These are phyloP conservation scores for Colletotrichum zoysiae DNA, from an alignment of 2,329 filamentous ascomycete species.

Conservation along the genomic window DNA sequence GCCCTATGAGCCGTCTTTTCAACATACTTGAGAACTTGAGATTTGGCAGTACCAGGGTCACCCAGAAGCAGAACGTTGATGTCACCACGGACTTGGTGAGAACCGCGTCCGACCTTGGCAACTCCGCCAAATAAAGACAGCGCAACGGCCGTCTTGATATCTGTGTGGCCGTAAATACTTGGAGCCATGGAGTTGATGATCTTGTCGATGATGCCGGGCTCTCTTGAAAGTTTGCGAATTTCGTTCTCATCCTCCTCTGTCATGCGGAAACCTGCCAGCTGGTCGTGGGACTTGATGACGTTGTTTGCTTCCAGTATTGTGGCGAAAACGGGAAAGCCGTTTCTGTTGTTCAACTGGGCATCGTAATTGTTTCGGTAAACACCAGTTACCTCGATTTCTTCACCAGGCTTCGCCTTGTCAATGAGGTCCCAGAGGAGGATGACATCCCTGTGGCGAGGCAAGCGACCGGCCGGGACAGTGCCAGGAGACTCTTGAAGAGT, in stretches of 20 bases:
- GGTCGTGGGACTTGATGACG: slow-evolving; percentile 95
- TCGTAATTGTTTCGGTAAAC: slow-evolving; percentile 99
- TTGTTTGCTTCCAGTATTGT: slow-evolving; percentile 98
- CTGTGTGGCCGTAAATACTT: slow-evolving; percentile 95
- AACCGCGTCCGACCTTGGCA: slow-evolving; percentile 88
- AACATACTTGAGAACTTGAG: slow-evolving; percentile 95
- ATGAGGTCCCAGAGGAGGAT: slow-evolving; percentile 98
- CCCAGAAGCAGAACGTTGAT: slow-evolving; percentile 98
- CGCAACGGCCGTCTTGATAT: slow-evolving; percentile 97
- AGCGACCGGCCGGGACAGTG: slow-evolving; percentile 93
- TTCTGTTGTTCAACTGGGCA: slow-evolving; percentile 96
- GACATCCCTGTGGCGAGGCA: slow-evolving; percentile 93
- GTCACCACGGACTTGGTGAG: slow-evolving; percentile 92
- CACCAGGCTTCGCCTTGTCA: slow-evolving; percentile 94
- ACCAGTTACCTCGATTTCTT: slow-evolving; percentile 97
- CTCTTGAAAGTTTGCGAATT: slow-evolving; percentile 88
- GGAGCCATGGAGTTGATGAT: slow-evolving; percentile 94
- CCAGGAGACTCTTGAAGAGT: slow-evolving; percentile 97
- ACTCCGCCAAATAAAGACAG: slow-evolving; percentile 96
- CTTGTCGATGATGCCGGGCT: slow-evolving; percentile 93
- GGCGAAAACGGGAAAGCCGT: slow-evolving; percentile 97
- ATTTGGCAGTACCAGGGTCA: slow-evolving; percentile 98
- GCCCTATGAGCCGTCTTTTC: slow-evolving; percentile 97
- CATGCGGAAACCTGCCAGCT: slow-evolving; percentile 94
- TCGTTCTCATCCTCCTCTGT: slow-evolving; percentile 95